Conservation (phyloP, 2,329 filamentous ascomycete genomes). For the Pseudonectria buxi region DNA sequence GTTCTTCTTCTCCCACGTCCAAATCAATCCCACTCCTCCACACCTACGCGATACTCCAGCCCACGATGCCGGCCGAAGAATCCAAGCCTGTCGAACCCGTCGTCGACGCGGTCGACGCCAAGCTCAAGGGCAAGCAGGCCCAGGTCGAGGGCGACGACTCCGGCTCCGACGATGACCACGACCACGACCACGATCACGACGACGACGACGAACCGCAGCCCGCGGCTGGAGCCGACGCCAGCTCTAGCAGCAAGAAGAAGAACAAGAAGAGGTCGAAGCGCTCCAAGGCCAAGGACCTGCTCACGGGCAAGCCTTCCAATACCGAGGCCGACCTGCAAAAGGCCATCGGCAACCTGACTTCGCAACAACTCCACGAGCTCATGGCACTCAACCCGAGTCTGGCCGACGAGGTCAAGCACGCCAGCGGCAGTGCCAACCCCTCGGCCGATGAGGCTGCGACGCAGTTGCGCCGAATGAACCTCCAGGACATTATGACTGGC, state of each 20-base stretch:
- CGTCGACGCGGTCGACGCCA: slow-evolving; percentile 41
- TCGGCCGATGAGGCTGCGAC: slow-evolving; percentile 40
- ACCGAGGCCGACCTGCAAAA: slow-evolving; percentile 39
- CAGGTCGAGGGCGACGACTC: slow-evolving; percentile 41
- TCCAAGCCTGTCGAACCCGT: slow-evolving; percentile 54
- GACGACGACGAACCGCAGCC: slow-evolving; percentile 32
- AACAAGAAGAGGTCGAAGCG: slow-evolving; percentile 64
- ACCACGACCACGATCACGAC: no score
- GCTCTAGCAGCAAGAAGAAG: slow-evolving; percentile 36
- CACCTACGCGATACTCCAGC: not conserved
- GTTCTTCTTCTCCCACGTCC: no score
- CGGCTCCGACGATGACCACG: slow-evolving; percentile 33
- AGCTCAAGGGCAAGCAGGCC: slow-evolving; percentile 38
- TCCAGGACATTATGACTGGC: slow-evolving; percentile 68
- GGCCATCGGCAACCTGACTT: slow-evolving; percentile 46
- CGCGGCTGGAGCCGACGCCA: slow-evolving; percentile 19
- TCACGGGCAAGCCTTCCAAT: slow-evolving; percentile 30
- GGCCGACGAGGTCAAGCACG: slow-evolving; percentile 47
- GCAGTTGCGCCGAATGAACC: slow-evolving; percentile 54
- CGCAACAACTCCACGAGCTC: slow-evolving; percentile 56
- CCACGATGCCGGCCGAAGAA: slow-evolving; percentile 47
- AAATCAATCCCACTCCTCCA: no score
- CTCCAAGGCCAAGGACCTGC: slow-evolving; percentile 49
- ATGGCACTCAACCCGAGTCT: slow-evolving; percentile 67
- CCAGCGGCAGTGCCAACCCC: slow-evolving; percentile 29